Base-by-base conservation (phyloP, 192 early-diverging fungal species). In the Coemansia sp. region DNA sequence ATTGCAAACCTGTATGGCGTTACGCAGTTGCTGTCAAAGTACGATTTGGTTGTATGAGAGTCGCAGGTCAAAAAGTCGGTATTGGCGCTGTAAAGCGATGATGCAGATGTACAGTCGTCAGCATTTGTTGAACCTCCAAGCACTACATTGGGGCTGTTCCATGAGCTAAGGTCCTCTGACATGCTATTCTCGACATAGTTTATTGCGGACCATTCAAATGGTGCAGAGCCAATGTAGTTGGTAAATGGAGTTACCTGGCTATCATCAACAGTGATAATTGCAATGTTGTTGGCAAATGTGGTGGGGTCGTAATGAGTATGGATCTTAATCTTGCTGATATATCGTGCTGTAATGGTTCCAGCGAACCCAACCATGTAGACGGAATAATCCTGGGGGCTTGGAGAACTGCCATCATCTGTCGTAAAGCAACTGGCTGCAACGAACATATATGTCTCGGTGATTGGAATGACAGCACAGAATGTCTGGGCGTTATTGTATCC, bases 221-320 rank as follows among this genome's bases (percentile, higher is more conserved):
- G 50, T 40, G 38, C 22, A 8, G 58, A 57, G 14, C 58, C 37
- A 27, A 67, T 41, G 2, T 31, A 20, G 15, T 57, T 55, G 4
- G n/a, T 37, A 4, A 57, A 29, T 6, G 7, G 6, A 30, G 4
- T 11, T 1, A 1, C 9, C 20, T 30, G 36, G 6, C 13, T 27
- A 15, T 41, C 3, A 14, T 34, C 36, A 34, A 65, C 50, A 6
- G 27, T 27, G 9, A 72, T 20, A 22, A 72, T 48, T 20, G 70
- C 70, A 34, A 72, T 19, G 15, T 72, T 72, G 47, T 72, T 72
- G 40, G 62, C 70, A 61, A 65, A 72, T 8, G 52, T 61, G 6
- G 38, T 27, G 5, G 62, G 36, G 54, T 72, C 47, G 22, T 58
- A 72, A 4, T 48, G 22, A 4, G 62, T 36, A 14, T 62, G 59